Percentiles rank a stretch among this genome's conserved stretches.
These are phyloP conservation scores for Thalassiosira oceanica DNA, from an alignment of 352 stramenopile genomes.

Conservation along the genomic window DNA sequence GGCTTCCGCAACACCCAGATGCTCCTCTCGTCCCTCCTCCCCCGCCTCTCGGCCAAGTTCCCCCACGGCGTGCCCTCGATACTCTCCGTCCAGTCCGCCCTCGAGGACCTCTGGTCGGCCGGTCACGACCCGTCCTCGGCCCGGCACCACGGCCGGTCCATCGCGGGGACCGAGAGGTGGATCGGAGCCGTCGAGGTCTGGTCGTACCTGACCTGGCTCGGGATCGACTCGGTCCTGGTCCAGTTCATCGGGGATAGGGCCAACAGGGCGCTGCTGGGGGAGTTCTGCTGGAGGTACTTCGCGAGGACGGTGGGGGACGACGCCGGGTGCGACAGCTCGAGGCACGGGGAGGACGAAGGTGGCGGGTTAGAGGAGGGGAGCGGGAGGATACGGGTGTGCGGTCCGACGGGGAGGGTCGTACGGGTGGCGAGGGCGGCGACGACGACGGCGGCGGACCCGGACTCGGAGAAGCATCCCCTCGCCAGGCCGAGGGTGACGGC, in stretches of 20 bases:
- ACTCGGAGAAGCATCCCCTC: neutral
- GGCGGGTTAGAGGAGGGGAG: no score
- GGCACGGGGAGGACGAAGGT: no score
- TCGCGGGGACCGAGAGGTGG: conserved; percentile 42
- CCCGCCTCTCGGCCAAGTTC: no score
- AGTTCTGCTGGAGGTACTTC: conserved; percentile 67
- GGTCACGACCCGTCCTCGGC: conserved; percentile 63
- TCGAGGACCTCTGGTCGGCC: conserved; percentile 59
- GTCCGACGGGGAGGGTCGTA: no score
- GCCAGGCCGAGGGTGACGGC: neutral
- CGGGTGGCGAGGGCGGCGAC: no score
- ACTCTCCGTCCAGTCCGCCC: conserved; percentile 44
- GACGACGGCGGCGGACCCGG: no score
- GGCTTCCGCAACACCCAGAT: no score
- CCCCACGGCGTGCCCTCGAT: no score
- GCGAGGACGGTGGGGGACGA: conserved; percentile 3
- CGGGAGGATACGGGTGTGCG: no score
- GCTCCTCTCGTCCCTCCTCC: no score
- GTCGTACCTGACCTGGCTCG: conserved; percentile 48
- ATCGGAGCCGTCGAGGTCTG: conserved; percentile 73
- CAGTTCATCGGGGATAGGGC: conserved; percentile 63
- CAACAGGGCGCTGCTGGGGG: conserved; percentile 38
- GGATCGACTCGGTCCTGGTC: conserved; percentile 65
- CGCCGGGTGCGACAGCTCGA: conserved; percentile 21
- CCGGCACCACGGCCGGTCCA: conserved; percentile 44